Base-by-base conservation (phyloP, 75 land plant genomes). In the Azolla pinnata region DNA sequence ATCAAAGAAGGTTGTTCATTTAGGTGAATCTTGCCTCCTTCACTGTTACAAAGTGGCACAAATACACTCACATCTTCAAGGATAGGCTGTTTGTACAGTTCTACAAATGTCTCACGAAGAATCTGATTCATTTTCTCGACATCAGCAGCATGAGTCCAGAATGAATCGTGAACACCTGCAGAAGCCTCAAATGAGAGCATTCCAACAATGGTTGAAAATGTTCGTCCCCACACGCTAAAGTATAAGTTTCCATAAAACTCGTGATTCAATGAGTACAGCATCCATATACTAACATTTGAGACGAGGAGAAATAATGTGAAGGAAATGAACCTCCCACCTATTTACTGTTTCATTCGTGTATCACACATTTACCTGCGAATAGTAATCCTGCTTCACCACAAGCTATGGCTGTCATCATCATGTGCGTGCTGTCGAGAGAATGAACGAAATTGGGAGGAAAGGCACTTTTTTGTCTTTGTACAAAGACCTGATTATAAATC, bases 381-480 rank as follows among this genome's bases (percentile, higher is more conserved):
- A 62, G 52, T 56, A 86, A 66, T 26, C 90, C 87, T 28, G 75
- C 79, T 35, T 81, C 65, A 29, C 75, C 46, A 54, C 90, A 90
- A 33, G 87, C 81, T 51, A 86, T 32, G 8, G 97, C 91, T 49
- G 90, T 90, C 87, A 90, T 83, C 97, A 90, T 86, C 97, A 90
- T 90, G 61, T 90, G 97, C 35, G 97, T 76, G 38, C 90, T 81
- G 77, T 90, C 97, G 25, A 90, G 79, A 0, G 97, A 90, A 44
- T 90, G 97, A 0, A 90, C 87, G 71, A 86, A 90, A 69, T 90
- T 90, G 4, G 97, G 97, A 47, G 97, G 97, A 61, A 90, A 90
- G 30, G 97, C 97, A 56, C 54, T 71, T n/a, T 54, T 35, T 45
- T 73, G 75, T 33, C 75, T 67, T 40, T 59, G 59, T 10, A 61